These are phyloP conservation scores for Cladobotryum mycophilum DNA, from an alignment of 2,329 filamentous ascomycete species.

Conservation along the genomic window DNA sequence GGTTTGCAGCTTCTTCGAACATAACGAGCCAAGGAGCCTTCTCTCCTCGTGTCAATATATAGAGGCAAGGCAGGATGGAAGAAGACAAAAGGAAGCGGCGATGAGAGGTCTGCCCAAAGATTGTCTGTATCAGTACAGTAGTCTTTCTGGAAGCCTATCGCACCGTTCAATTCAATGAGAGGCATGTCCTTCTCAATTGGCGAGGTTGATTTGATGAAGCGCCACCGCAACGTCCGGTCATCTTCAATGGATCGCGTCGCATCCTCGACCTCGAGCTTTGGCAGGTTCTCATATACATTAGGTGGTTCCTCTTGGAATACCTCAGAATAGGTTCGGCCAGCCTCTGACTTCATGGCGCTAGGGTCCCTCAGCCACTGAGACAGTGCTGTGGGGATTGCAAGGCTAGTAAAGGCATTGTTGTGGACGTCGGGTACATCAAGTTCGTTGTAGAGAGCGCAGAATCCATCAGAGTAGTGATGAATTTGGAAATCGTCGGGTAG, in stretches of 20 bases:
- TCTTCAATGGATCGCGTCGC: conserved; percentile 28
- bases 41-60: conserved; percentile 84
- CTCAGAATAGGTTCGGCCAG: conserved; percentile 58
- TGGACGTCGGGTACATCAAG: conserved; percentile 52
- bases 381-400: conserved; percentile 68
- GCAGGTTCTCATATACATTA: conserved; percentile 37
- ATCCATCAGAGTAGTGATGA: conserved; percentile 68
- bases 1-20: conserved; percentile 88
- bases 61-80: conserved; percentile 85
- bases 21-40: conserved; percentile 81
- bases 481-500: conserved; percentile 55
- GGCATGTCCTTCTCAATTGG: conserved; percentile 52
- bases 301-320: conserved; percentile 57
- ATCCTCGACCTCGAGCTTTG: conserved; percentile 46
- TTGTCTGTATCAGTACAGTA: conserved; percentile 63
- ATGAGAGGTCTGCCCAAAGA: conserved; percentile 60
- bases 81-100: conserved; percentile 68
- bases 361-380: conserved; percentile 73
- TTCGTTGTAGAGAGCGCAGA: conserved; percentile 67
- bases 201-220: conserved; percentile 49
- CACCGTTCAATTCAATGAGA: conserved; percentile 68
- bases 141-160: conserved; percentile 66
- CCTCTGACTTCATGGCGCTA: conserved; percentile 60
- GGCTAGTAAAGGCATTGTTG: conserved; percentile 71
- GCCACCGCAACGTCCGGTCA: conserved; percentile 55